A percentile compares a stretch with the other conserved stretches of the same genome.
These are phyloP conservation scores for Malus orientalis DNA, from an alignment of 306 rosid species.

Conservation along the genomic window DNA sequence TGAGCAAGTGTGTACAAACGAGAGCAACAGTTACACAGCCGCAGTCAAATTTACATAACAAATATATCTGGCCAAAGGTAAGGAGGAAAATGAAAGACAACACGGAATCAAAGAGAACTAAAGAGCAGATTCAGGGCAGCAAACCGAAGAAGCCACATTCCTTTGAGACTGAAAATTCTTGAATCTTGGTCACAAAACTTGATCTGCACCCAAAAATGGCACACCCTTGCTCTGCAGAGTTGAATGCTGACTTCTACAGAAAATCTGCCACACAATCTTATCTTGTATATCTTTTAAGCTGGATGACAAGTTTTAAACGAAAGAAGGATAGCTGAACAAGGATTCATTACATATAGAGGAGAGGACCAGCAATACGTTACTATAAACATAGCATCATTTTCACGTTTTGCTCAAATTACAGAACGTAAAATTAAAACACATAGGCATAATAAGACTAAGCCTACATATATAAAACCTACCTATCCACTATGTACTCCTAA, in stretches of 20 bases:
- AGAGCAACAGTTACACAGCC: not conserved
- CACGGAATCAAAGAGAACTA: not conserved
- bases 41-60: not conserved
- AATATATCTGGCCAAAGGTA: not conserved
- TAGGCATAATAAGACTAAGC: slow-evolving; percentile 38
- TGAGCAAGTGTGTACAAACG: not conserved
- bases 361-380: slow-evolving; percentile 28
- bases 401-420: slow-evolving; percentile 43
- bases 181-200: not conserved
- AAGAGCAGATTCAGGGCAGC: slow-evolving; percentile 15
- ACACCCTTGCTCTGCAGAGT: not conserved
- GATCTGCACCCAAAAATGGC: slow-evolving; percentile 1
- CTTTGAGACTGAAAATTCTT: not conserved
- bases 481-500: slow-evolving; percentile 47
- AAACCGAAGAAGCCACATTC: slow-evolving; percentile 7
- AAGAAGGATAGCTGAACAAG: too few species aligned
- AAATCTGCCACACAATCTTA: slow-evolving; percentile 15
- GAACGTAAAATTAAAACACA: slow-evolving; percentile 40
- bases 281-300: slow-evolving; percentile 13
- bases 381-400: slow-evolving; percentile 46
- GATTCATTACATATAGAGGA: slow-evolving; percentile 29
- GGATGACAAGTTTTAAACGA: slow-evolving; percentile 17
- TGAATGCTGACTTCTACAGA: slow-evolving; percentile 8
- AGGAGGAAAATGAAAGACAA: not conserved
- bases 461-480: slow-evolving; percentile 55